Evolutionary conservation across 306 rosid species (phyloP).

Genomic region (Sechiopsis laciniata): DNA sequence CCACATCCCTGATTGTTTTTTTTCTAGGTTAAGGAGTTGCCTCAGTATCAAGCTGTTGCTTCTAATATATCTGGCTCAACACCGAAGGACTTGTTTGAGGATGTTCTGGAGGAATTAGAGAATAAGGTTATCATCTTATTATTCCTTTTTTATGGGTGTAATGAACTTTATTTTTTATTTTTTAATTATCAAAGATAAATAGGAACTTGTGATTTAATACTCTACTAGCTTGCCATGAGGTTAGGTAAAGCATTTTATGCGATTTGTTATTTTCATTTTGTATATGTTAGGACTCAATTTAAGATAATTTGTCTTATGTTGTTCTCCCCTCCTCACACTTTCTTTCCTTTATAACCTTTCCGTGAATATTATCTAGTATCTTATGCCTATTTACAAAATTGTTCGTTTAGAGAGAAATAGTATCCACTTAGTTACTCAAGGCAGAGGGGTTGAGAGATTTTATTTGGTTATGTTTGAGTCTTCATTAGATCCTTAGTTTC

Average conservation of each 20-base stretch:
- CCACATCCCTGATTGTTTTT: background rate
- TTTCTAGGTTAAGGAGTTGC: conserved; percentile 70
- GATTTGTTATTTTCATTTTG: conserved; percentile 1
- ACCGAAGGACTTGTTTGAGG: conserved; percentile 89
- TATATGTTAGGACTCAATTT: background rate
- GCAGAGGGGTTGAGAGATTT: too few relatives aligned
- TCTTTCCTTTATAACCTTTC: background rate
- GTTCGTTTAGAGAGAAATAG: too few relatives aligned
- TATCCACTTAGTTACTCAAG: too few relatives aligned
- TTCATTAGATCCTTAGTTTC: too few relatives aligned
- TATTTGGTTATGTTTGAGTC: too few relatives aligned
- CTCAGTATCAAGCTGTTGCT: conserved; percentile 93
- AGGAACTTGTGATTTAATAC: background rate
- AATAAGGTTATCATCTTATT: conserved; percentile 43
- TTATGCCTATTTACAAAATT: background rate
- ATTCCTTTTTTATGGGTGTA: background rate
- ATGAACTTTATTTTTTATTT: background rate
- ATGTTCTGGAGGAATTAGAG: conserved; percentile 71
- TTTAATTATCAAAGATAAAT: background rate
- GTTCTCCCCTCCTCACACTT: background rate
- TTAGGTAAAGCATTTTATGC: background rate
- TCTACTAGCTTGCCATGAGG: background rate
- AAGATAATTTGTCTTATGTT: background rate
- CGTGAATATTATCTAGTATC: background rate
- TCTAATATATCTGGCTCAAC: conserved; percentile 84